Base-by-base conservation (phyloP, 164 flowering plant genomes). In the Platanus orientalis region DNA sequence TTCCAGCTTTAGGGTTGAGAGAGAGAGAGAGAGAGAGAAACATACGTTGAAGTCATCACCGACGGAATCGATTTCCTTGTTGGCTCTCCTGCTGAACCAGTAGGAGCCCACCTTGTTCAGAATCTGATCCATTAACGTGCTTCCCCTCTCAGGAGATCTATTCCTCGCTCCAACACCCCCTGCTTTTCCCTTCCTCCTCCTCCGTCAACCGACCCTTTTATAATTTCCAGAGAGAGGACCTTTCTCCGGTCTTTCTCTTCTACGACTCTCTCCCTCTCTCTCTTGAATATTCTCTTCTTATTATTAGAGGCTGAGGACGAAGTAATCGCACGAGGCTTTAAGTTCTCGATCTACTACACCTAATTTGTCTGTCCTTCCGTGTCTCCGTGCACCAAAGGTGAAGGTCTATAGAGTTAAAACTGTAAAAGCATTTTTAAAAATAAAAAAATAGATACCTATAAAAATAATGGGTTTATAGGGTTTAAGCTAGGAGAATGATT, bases 31-130 rank as follows among this genome's bases (percentile, higher is more conserved):
- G 27, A 56, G 53, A 61, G 63, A 42, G 60, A 54, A 29, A 58
- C 75, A 40, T 74, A 90, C 96, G 54, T 81, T 83, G 71, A 87
- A 65, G 61, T 90, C 94, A 19, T 84, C 72, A 56, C 87, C 85
- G 68, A 85, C 91, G 44, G 92, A 85, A 57, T 69, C 52, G 71
- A 90, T 9, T 75, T 90, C 87, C 73, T 81, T 87, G 81, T 60
- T 82, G 66, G 92, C 94, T 63, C 68, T 84, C 60, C 78, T 77
- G 61, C 80, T 81, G 60, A 87, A 64, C 94, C 91, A 85, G 47
- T 83, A 85, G 1, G 84, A 73, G 23, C 96, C 96, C 4, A 79
- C 86, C 82, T 83, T 86, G 83, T 75, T 76, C 76, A 90, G 13
- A 19, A 90, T 73, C 71, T 81, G 85, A 87, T 90, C 96, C 96